Evolutionary conservation across 257 asterid species (phyloP), one percentile per base, ranked within the genome.

Genomic region (Cinchona pubescens): DNA sequence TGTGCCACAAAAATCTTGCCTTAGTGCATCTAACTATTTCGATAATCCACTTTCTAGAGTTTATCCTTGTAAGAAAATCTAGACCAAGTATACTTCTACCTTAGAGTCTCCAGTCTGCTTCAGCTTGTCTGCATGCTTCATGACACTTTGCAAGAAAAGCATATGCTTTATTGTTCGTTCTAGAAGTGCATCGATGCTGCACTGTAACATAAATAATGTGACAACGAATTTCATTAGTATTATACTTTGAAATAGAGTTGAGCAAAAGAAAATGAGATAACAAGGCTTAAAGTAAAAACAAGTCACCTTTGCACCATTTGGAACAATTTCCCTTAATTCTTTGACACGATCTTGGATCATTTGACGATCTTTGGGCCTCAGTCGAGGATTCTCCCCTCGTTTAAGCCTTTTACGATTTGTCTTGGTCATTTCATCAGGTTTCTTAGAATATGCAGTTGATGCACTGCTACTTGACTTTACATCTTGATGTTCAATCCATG

Each of bases 311-410:
- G 89, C 94, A 55, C 96, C 98, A 64, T 92, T 92, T 8, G 98
- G 98, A 71, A 94, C 97, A 27, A 94, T 90, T 83, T 94, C 97
- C 82, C 99, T 84, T 64, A 94, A 78, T 67, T 94, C 99, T 87
- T 90, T 94, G 27, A 94, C 95, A 9, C 97, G 96, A 55, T 94
- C 99, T 88, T 94, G 97, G 77, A 94, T 90, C 99, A 94, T 89
- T 80, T 94, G 97, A 9, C 99, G 92, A 85, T 94, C 99, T 83
- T 94, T 92, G 2, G 99, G 97, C 77, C 99, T 86, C 19, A 97
- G 99, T 61, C 92, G 85, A 56, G 97, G 97, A 79, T 87, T 94
- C 79, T 94, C 98, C 40, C 98, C 97, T 0, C 96, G 97, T 82
- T 90, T 94, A 59, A 89, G 91, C 89, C 96, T 85, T 83, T 89